A percentile compares a stretch with the other conserved stretches of the same genome.
These are phyloP conservation scores for Cudoniella acicularis DNA, from an alignment of 495 filamentous ascomycete species.

Conservation along the genomic window DNA sequence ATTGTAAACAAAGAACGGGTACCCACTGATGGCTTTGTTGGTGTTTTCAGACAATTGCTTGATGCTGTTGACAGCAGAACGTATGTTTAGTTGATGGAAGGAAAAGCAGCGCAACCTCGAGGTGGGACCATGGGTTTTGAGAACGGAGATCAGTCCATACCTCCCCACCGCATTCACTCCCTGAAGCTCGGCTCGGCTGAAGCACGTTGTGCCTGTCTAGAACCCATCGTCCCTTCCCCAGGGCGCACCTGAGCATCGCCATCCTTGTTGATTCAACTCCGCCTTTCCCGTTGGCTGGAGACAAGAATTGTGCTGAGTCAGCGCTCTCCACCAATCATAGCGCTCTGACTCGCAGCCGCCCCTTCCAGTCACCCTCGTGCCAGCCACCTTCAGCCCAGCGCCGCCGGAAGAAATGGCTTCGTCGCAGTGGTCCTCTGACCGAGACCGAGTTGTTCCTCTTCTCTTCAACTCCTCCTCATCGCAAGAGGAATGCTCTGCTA, in stretches of 20 bases:
- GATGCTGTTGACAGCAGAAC: not conserved
- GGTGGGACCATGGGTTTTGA: not conserved
- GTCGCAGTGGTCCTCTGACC: not conserved
- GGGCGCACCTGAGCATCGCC: too few species aligned
- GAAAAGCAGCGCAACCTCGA: not conserved
- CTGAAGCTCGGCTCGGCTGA: too few species aligned
- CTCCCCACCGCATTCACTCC: too few species aligned
- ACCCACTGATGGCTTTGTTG: not conserved
- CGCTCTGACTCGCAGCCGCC: not conserved
- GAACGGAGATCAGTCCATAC: too few species aligned
- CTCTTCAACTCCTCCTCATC: constrained; percentile 23
- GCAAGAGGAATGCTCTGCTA: constrained; percentile 12
- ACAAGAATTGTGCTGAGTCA: too few species aligned
- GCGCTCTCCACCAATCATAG: too few species aligned
- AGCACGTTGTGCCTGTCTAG: too few species aligned
- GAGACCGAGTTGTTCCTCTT: not conserved
- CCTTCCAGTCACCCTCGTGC: not conserved
- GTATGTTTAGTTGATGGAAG: not conserved
- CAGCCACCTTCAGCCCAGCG: not conserved
- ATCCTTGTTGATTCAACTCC: too few species aligned
- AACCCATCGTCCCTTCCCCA: too few species aligned
- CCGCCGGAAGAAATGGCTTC: not conserved
- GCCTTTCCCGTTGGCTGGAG: too few species aligned
- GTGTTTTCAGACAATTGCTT: not conserved
- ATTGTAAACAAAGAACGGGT: not conserved